These are phyloP conservation scores for Psidium guajava DNA, from an alignment of 345 rosid species.

Conservation along the genomic window DNA sequence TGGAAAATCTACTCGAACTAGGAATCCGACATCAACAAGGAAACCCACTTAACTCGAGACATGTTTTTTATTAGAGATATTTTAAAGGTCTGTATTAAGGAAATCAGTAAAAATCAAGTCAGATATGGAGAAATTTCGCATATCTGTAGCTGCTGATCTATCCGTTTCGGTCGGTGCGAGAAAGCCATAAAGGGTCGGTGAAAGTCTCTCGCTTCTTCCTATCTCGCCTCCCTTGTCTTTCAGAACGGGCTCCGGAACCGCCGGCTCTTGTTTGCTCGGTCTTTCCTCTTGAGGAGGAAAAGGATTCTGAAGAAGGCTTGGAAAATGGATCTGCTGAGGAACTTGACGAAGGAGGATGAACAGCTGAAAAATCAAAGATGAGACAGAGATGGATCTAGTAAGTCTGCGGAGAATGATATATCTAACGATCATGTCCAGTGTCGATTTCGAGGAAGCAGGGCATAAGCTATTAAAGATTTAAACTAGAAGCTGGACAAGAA, in stretches of 20 bases:
- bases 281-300: conserved; percentile 41
- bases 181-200: neutral
- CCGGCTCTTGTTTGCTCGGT: neutral
- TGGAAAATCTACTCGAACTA: neutral
- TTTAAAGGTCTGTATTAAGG: too few species aligned
- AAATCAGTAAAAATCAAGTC: too few species aligned
- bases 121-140: neutral
- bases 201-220: neutral
- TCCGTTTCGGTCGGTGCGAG: neutral
- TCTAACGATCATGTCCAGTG: conserved; percentile 95
- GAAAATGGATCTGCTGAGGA: conserved; percentile 42
- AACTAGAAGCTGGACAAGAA: conserved; percentile 96
- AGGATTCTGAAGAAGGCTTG: conserved; percentile 53
- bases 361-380: conserved; percentile 67
- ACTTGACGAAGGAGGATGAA: conserved; percentile 56
- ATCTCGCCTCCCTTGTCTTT: neutral
- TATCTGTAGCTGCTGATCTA: neutral
- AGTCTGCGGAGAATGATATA: conserved; percentile 95
- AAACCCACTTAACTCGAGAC: neutral
- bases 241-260: neutral
- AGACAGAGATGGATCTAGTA: conserved; percentile 94
- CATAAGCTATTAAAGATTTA: conserved; percentile 84
- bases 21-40: neutral
- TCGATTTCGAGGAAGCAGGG: conserved; percentile 96
- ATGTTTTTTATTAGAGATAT: neutral